These are phyloP conservation scores for Leccinum fuscescens DNA, from an alignment of 1,284 basidiomycete species.

Conservation along the genomic window DNA sequence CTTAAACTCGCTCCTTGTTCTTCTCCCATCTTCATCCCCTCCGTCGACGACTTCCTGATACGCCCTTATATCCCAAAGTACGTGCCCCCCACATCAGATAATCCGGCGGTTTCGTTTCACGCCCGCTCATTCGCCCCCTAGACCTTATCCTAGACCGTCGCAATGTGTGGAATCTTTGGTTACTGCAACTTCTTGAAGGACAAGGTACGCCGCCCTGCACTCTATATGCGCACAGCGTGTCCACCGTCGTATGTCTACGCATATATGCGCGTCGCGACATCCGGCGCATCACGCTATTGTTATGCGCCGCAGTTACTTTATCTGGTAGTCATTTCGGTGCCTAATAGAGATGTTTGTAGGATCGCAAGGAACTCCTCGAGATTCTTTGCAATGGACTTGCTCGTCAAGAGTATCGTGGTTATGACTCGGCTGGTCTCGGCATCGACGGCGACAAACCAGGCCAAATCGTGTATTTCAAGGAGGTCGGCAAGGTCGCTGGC, in stretches of 20 bases:
- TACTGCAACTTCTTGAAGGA: slow-evolving; percentile 94
- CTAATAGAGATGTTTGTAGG: slow-evolving; percentile 46
- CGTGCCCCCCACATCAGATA: slow-evolving; percentile 5
- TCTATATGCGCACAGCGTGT: slow-evolving; percentile 1
- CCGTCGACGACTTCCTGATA: slow-evolving; percentile 9
- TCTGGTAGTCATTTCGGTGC: slow-evolving; percentile 18
- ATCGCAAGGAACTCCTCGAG: slow-evolving; percentile 91
- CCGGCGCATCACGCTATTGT: background rate
- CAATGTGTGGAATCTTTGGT: slow-evolving; percentile 93
- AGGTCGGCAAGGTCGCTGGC: slow-evolving; percentile 96
- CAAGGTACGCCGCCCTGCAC: slow-evolving; percentile 57
- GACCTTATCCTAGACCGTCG: slow-evolving; percentile 15
- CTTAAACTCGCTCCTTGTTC: slow-evolving; percentile 28
- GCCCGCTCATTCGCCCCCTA: slow-evolving; percentile 5
- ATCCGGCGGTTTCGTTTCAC: background rate
- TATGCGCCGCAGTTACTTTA: slow-evolving; percentile 16
- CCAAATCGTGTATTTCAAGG: slow-evolving; percentile 89
- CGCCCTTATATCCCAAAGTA: slow-evolving; percentile 12
- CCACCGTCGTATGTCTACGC: background rate
- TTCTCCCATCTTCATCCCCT: slow-evolving; percentile 26
- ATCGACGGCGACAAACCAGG: slow-evolving; percentile 90
- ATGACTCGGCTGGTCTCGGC: slow-evolving; percentile 95
- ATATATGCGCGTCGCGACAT: slow-evolving; percentile 15
- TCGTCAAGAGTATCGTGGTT: slow-evolving; percentile 97
- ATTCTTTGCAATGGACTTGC: slow-evolving; percentile 90